These are phyloP conservation scores for Scleromitrula shiraiana DNA, from an alignment of 2,329 filamentous ascomycete species.

Conservation along the genomic window DNA sequence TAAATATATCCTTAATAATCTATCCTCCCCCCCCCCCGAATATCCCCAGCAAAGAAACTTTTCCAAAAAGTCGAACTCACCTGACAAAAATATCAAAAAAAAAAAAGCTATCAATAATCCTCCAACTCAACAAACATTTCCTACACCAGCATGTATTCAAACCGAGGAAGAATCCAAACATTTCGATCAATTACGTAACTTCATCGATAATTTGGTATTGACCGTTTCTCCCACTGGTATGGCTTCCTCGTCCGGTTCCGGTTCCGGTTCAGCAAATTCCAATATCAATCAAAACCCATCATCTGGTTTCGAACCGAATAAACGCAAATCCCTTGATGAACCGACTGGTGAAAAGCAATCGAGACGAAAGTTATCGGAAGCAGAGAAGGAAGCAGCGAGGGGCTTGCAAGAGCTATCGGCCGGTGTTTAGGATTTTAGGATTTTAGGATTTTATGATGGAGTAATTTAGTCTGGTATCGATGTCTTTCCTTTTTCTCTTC, in stretches of 20 bases:
- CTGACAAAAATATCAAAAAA: not conserved
- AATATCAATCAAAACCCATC: not conserved
- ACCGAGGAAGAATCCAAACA: slow-evolving; percentile 9
- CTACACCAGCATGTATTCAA: slow-evolving; percentile 9
- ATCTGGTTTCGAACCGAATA: slow-evolving; percentile 5
- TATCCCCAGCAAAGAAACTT: not conserved
- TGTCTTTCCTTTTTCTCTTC: too few relatives aligned
- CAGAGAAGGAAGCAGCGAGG: slow-evolving; percentile 7
- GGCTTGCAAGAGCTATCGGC: slow-evolving; percentile 7
- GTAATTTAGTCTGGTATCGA: too few relatives aligned
- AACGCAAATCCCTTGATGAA: slow-evolving; percentile 9
- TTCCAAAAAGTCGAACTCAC: not conserved
- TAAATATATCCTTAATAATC: not conserved
- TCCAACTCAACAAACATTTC: not conserved
- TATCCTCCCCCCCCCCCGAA: not conserved
- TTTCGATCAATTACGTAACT: slow-evolving; percentile 11
- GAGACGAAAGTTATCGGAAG: slow-evolving; percentile 8
- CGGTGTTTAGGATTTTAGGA: slow-evolving; percentile 6
- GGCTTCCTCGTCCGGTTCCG: not conserved
- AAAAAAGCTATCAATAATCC: slow-evolving; percentile 4
- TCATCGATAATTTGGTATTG: slow-evolving; percentile 9
- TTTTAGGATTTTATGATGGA: too few relatives aligned
- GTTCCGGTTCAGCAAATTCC: not conserved
- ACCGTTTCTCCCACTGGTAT: slow-evolving; percentile 1
- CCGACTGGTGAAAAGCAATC: not conserved